These are phyloP conservation scores for Leccinum variabile DNA, from an alignment of 1,284 basidiomycete species.

Conservation along the genomic window DNA sequence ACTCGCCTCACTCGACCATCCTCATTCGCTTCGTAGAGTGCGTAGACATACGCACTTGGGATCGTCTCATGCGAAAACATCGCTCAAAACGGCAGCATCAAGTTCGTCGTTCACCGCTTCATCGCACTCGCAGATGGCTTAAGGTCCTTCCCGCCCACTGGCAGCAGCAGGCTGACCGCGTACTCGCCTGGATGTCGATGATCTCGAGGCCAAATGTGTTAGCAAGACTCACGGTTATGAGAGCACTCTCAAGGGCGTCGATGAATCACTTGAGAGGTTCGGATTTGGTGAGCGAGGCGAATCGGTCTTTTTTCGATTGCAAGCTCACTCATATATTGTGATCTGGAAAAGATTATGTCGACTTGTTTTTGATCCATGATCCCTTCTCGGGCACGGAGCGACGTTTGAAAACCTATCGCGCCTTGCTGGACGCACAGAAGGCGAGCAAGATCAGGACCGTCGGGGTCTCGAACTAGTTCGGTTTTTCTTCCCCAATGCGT, in stretches of 20 bases:
- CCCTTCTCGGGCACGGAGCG: constrained; percentile 58
- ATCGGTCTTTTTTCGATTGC: neutral
- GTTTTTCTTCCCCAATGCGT: constrained; percentile 1
- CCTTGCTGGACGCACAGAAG: constrained; percentile 56
- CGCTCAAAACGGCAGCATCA: too few relatives aligned
- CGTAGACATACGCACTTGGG: too few relatives aligned
- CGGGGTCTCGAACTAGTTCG: constrained; percentile 79
- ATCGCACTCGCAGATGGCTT: too few relatives aligned
- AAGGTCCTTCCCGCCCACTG: too few relatives aligned
- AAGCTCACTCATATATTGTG: constrained; percentile 2
- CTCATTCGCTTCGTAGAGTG: too few relatives aligned
- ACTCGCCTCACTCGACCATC: too few relatives aligned
- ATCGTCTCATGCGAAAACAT: too few relatives aligned
- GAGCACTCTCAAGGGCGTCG: constrained; percentile 53
- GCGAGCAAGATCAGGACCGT: constrained; percentile 70
- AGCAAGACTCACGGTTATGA: constrained; percentile 61
- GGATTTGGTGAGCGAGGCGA: constrained; percentile 44
- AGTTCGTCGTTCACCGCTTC: too few relatives aligned
- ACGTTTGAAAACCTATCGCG: constrained; percentile 64
- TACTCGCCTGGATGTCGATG: too few relatives aligned
- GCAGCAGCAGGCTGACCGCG: too few relatives aligned
- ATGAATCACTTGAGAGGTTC: constrained; percentile 56
- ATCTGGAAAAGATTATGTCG: constrained; percentile 59
- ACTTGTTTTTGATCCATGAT: constrained; percentile 79
- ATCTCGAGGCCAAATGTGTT: too few relatives aligned